Percentiles rank a stretch among this genome's conserved stretches.
Conservation (phyloP, 2,329 filamentous ascomycete genomes). For the Alternaria arborescens region DNA sequence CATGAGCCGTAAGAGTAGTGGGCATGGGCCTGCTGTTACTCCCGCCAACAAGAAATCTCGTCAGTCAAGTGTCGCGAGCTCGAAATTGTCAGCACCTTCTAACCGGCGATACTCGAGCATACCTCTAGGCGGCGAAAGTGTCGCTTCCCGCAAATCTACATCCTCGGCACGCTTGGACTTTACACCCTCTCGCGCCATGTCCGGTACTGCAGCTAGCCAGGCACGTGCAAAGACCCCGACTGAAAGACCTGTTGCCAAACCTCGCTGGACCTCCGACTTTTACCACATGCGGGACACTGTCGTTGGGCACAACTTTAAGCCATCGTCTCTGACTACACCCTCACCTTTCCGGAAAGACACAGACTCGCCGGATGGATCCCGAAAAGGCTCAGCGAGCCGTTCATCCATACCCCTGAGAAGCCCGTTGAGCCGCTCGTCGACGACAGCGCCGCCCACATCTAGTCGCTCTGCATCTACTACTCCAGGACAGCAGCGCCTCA, state of each 20-base stretch:
- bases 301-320: constrained; percentile 52
- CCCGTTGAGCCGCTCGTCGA: constrained; percentile 40
- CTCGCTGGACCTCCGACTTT: constrained; percentile 50
- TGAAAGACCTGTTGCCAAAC: constrained; percentile 42
- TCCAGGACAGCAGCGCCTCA: constrained; percentile 35
- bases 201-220: constrained; percentile 35
- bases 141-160: constrained; percentile 33
- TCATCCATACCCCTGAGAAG: constrained; percentile 49
- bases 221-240: constrained; percentile 38
- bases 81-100: constrained; percentile 51
- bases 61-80: constrained; percentile 56
- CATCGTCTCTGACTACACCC: constrained; percentile 45
- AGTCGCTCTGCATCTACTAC: constrained; percentile 42
- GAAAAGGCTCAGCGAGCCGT: constrained; percentile 38
- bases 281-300: constrained; percentile 50
- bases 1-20: constrained; percentile 61
- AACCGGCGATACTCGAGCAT: constrained; percentile 60
- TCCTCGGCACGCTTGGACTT: constrained; percentile 28
- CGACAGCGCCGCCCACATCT: constrained; percentile 34
- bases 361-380: constrained; percentile 24
- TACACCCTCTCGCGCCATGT: constrained; percentile 36
- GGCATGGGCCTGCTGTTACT: constrained; percentile 55
- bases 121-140: constrained; percentile 44
- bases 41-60: constrained; percentile 59
- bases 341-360: constrained; percentile 42